Evolutionary conservation across 805 yeast genomes (phyloP), one percentile per base, ranked within the genome.

Genomic region (Candida verbasci): DNA sequence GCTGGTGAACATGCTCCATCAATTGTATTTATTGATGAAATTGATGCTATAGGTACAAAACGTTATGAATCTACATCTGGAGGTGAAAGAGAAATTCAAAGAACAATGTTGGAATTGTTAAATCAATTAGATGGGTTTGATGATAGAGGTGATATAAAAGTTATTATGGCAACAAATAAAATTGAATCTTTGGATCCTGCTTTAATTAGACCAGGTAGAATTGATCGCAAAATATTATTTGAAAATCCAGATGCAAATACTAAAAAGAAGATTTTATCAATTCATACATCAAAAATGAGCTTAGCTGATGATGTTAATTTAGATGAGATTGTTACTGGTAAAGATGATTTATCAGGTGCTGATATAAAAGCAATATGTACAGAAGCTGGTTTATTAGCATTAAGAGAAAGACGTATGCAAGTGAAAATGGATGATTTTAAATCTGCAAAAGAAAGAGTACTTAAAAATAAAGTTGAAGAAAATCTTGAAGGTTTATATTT

Each of bases 31-130:
- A 93, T 93, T 47, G 98, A 93, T 67, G 98, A 93, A 68, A 91
- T 93, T 55, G 98, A 93, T 65, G 97, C 99, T 30, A 93, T 93
- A 57, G 99, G 98, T 63, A 85, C 95, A n/a, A 91, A 91, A 61
- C 81, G 99, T 62, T 89, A 91, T 61, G 96, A 91, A 42, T 87
- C 97, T 15, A 95, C 91, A 49, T 82, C 95, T 15, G 97, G 97
- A 29, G 97, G 97, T 56, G 97, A 91, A 65, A 78, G 96, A 50
- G 97, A 91, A 65, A 86, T 91, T 46, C 97, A 91, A 68, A 81
- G 97, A 70, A 91, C 97, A 24, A 91, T 89, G 97, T 72, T 89
- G 75, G 97, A 89, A 65, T 69, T 91, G 53, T 75, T 91, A 54
- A 91, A 91, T 61, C 97, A 91, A 64, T 74, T 91, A 52, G 97